These are phyloP conservation scores for Chytriomyces sp. DNA, from an alignment of 192 early-diverging fungal species.

Conservation along the genomic window DNA sequence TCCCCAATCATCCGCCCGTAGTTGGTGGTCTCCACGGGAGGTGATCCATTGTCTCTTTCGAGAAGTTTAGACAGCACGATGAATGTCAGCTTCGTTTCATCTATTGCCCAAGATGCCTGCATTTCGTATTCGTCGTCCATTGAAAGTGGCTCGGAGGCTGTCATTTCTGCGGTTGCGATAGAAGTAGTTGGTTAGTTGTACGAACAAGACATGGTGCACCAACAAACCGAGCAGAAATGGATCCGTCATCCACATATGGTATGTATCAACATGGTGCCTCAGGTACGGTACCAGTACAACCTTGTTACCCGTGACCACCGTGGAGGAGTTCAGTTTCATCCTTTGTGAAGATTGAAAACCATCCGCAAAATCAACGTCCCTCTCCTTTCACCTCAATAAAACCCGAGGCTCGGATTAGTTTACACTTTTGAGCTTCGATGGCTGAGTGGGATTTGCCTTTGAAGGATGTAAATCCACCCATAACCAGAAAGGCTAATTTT, in stretches of 20 bases:
- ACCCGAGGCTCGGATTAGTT: no score
- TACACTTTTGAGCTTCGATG: no score
- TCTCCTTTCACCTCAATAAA: no score
- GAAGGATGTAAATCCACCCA: no score
- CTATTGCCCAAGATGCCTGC: constrained; percentile 86
- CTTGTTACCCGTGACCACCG: constrained; percentile 47
- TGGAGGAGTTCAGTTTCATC: constrained; percentile 32
- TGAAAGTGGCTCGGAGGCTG: constrained; percentile 90
- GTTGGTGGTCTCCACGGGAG: neutral
- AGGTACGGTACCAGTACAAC: constrained; percentile 83
- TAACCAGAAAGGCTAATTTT: no score
- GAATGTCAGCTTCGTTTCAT: constrained; percentile 64
- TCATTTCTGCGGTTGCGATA: constrained; percentile 69
- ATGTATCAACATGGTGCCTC: constrained; percentile 78
- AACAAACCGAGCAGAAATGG: constrained; percentile 75
- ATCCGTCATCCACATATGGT: constrained; percentile 96
- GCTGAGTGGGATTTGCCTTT: no score
- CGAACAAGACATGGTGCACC: neutral
- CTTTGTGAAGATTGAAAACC: no score
- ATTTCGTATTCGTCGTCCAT: constrained; percentile 94
- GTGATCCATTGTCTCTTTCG: constrained; percentile 32
- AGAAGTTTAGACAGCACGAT: constrained; percentile 32
- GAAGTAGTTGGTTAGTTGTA: neutral
- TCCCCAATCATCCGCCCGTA: constrained; percentile 84
- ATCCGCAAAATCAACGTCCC: no score